phyloP scores from a whole-genome alignment of 75 land plant species.

The Selaginella tamariscina region DNA sequence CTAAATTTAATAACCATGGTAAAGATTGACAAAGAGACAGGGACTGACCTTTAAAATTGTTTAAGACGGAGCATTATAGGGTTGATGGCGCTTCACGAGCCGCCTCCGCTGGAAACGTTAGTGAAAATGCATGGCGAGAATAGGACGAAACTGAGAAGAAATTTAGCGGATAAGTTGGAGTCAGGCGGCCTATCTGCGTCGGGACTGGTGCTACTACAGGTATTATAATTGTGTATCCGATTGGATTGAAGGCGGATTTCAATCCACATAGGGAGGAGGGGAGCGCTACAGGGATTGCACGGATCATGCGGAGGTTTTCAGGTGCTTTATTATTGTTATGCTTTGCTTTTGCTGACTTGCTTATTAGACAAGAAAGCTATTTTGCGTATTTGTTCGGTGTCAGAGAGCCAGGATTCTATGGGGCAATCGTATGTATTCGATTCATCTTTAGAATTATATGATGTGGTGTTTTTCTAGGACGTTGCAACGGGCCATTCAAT shows the following conservation, averaged over 20 bases:
- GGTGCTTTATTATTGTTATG: slow-evolving; percentile 24
- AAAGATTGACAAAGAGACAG: no score
- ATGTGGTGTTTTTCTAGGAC: slow-evolving; percentile 34
- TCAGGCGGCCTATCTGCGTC: slow-evolving; percentile 25
- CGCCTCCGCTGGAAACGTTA: not conserved
- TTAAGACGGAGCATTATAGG: not conserved
- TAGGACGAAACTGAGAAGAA: slow-evolving; percentile 38
- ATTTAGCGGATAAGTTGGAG: slow-evolving; percentile 36
- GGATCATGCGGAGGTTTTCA: slow-evolving; percentile 61
- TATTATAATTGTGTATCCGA: slow-evolving; percentile 9
- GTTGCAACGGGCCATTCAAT: slow-evolving; percentile 49
- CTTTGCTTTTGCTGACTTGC: slow-evolving; percentile 9
- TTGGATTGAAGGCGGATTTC: not conserved
- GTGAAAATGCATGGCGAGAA: slow-evolving; percentile 17
- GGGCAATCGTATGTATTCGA: slow-evolving; percentile 58
- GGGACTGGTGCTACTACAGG: slow-evolving; percentile 64
- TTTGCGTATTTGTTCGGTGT: slow-evolving; percentile 97
- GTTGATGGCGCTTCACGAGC: slow-evolving; percentile 43
- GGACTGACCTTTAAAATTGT: no score
- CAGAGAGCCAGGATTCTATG: slow-evolving; percentile 84
- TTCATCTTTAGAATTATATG: not conserved
- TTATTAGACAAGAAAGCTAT: slow-evolving; percentile 98
- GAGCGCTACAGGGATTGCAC: slow-evolving; percentile 69
- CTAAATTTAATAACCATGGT: no score
- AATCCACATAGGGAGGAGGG: slow-evolving; percentile 60